A percentile compares a stretch with the other conserved stretches of the same genome.
These are phyloP conservation scores for Aspergillus chevalieri DNA, from an alignment of 2,329 filamentous ascomycete species.

Conservation along the genomic window DNA sequence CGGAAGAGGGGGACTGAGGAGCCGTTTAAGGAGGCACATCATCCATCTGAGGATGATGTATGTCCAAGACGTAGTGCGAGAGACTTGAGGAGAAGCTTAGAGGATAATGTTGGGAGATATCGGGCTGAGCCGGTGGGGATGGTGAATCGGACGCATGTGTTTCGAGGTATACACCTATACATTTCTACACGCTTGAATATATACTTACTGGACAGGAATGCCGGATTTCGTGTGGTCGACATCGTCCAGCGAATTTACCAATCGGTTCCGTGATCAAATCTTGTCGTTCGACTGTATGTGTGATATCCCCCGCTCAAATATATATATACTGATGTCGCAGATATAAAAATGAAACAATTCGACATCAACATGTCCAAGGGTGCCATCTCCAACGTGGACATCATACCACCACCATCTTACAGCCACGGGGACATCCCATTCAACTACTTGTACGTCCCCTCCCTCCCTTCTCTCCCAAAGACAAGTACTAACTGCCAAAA, in stretches of 20 bases:
- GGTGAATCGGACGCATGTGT: conserved; percentile 77
- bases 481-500: conserved; percentile 27
- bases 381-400: conserved; percentile 55
- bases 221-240: conserved; percentile 83
- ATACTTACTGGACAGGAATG: conserved; percentile 45
- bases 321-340: conserved; percentile 25
- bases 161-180: conserved; percentile 52
- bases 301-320: not conserved
- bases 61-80: conserved; percentile 17
- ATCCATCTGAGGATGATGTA: conserved; percentile 9
- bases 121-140: conserved; percentile 63
- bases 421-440: conserved; percentile 69
- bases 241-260: conserved; percentile 61
- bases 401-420: conserved; percentile 75
- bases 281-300: conserved; percentile 63
- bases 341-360: conserved; percentile 58
- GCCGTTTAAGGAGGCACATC: conserved; percentile 51
- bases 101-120: conserved; percentile 65
- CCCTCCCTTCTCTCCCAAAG: not conserved
- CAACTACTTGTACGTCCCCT: conserved; percentile 44
- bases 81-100: conserved; percentile 46
- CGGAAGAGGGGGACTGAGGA: conserved; percentile 70
- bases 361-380: conserved; percentile 59
- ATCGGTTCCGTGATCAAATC: conserved; percentile 63
- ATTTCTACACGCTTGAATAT: not conserved